phyloP scores from a whole-genome alignment of 345 rosid species.

The Dipteronia sinensis region DNA sequence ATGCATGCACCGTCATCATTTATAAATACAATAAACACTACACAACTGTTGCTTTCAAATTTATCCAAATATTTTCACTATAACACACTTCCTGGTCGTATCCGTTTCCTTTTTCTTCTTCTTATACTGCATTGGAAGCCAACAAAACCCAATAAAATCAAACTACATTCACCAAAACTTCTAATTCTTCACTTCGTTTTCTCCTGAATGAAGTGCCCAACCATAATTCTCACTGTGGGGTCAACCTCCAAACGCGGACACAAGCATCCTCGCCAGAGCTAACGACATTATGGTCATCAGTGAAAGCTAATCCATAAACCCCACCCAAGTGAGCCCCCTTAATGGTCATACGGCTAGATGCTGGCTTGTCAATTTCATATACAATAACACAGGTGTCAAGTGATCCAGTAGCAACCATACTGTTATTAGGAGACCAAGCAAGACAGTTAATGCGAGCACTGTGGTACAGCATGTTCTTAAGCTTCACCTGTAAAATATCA shows the following conservation, averaged over 20 bases:
- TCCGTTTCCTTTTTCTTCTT: conserved; percentile 2
- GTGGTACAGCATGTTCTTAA: conserved; percentile 88
- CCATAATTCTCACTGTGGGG: conserved; percentile 30
- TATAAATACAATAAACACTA: background rate
- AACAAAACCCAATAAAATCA: background rate
- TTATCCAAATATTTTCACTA: background rate
- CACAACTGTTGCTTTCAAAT: background rate
- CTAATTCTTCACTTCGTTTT: background rate
- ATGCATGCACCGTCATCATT: background rate
- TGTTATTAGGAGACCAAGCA: conserved; percentile 87
- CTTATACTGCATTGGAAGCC: conserved; percentile 3
- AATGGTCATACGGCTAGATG: conserved; percentile 66
- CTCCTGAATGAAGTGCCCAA: conserved; percentile 9
- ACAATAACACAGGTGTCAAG: conserved; percentile 79
- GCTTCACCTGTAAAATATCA: conserved; percentile 54
- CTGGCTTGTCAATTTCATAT: conserved; percentile 77
- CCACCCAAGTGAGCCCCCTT: conserved; percentile 92
- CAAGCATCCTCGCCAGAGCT: conserved; percentile 98
- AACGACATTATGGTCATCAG: conserved; percentile 56
- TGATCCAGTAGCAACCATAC: conserved; percentile 81
- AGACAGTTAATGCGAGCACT: conserved; percentile 85
- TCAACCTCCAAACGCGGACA: conserved; percentile 70
- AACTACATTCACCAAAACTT: background rate
- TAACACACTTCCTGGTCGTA: background rate
- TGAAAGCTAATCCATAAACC: conserved; percentile 81